A percentile compares a stretch with the other conserved stretches of the same genome.
Conservation (phyloP, 2,329 filamentous ascomycete species). For the Dryadomyces quercus-mongolicae region DNA sequence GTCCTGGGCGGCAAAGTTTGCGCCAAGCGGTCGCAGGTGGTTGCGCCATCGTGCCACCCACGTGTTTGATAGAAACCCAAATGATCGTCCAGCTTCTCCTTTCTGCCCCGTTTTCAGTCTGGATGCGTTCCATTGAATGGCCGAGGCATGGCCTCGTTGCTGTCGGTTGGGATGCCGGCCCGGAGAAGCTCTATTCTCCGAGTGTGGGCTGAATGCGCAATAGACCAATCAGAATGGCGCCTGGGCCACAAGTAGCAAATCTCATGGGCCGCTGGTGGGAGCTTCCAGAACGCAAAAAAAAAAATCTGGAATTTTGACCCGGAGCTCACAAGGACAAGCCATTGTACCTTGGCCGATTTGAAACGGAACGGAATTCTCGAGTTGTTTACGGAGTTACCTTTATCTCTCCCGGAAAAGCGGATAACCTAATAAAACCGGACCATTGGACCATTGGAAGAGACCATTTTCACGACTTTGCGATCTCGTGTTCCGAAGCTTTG, state of each 20-base stretch:
- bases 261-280: background rate
- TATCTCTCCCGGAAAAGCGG: too few relatives aligned
- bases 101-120: too few relatives aligned
- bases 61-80: background rate
- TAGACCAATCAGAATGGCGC: slow-evolving; percentile 6
- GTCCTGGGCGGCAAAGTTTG: background rate
- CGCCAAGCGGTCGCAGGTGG: background rate
- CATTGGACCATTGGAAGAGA: too few relatives aligned
- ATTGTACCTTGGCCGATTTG: too few relatives aligned
- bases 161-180: background rate
- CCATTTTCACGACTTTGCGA: too few relatives aligned
- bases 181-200: slow-evolving; percentile 7
- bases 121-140: too few relatives aligned
- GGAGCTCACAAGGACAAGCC: too few relatives aligned
- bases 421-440: too few relatives aligned
- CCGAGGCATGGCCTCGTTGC: too few relatives aligned
- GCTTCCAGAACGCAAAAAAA: slow-evolving; percentile 7
- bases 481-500: background rate
- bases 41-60: background rate
- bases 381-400: too few relatives aligned
- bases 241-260: background rate
- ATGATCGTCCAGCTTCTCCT: too few relatives aligned
- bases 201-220: background rate
- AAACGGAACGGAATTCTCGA: too few relatives aligned
- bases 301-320: background rate